phyloP scores from a whole-genome alignment of 176 grass and related monocot genomes.

The Olyra latifolia region DNA sequence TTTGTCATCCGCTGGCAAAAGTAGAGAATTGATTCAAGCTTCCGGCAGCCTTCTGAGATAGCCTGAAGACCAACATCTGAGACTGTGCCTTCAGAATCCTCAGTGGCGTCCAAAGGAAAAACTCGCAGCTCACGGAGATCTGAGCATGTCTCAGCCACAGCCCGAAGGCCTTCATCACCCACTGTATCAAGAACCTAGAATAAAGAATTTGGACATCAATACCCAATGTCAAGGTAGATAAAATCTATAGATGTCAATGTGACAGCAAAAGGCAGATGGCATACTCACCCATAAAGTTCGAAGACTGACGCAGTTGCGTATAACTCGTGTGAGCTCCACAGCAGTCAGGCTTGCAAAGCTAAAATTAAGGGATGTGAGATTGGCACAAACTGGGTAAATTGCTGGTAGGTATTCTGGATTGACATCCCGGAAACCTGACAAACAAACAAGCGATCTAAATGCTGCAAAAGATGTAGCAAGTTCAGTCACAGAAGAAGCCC shows the following conservation, averaged over 20 bases:
- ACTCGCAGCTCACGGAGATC: conserved; percentile 71
- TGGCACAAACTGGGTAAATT: conserved; percentile 69
- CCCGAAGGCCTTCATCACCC: conserved; percentile 74
- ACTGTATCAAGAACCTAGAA: conserved; percentile 79
- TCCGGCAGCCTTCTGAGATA: conserved; percentile 77
- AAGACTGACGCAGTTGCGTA: conserved; percentile 63
- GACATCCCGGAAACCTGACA: conserved; percentile 79
- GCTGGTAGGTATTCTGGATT: conserved; percentile 62
- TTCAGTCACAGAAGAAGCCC: conserved; percentile 40
- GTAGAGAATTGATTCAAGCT: conserved; percentile 78
- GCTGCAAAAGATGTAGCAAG: conserved; percentile 59
- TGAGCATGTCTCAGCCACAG: conserved; percentile 69
- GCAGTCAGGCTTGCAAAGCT: conserved; percentile 65
- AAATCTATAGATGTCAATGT: not conserved
- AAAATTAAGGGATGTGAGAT: conserved; percentile 80
- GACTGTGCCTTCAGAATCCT: conserved; percentile 71
- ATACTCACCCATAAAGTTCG: conserved; percentile 70
- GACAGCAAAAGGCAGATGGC: not conserved
- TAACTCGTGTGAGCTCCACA: conserved; percentile 61
- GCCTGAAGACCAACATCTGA: conserved; percentile 67
- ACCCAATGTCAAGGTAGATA: not conserved
- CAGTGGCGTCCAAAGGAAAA: conserved; percentile 67
- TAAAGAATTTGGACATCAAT: conserved; percentile 30
- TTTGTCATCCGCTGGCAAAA: conserved; percentile 93
- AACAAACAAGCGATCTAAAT: conserved; percentile 61